Conservation (phyloP, 495 filamentous ascomycete genomes). For the Xylaria grammica region DNA sequence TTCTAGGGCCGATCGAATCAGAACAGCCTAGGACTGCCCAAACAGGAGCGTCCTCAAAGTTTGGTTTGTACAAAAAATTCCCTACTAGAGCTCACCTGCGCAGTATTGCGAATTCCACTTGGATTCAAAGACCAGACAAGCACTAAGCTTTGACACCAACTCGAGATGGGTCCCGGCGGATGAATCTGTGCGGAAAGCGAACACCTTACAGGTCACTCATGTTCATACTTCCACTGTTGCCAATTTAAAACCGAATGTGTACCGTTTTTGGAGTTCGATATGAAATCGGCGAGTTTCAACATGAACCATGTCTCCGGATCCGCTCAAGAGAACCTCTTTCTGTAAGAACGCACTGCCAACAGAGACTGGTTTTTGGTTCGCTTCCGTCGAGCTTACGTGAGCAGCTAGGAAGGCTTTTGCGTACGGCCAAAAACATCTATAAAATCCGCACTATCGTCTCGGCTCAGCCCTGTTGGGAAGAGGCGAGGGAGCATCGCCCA, state of each 20-base stretch:
- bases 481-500: constrained; percentile 40
- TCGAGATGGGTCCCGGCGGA: constrained; percentile 81
- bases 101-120: constrained; percentile 27
- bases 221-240: constrained; percentile 20
- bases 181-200: constrained; percentile 9
- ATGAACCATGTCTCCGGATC: constrained; percentile 39
- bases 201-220: constrained; percentile 23
- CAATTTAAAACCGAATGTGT: constrained; percentile 28
- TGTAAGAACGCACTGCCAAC: constrained; percentile 78
- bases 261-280: constrained; percentile 46
- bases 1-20: constrained; percentile 22
- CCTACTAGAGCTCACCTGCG: constrained; percentile 26
- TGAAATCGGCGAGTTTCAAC: constrained; percentile 46
- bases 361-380: constrained; percentile 89
- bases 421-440: constrained; percentile 80
- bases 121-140: constrained; percentile 69
- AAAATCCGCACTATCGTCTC: constrained; percentile 76
- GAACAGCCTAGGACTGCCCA: constrained; percentile 52
- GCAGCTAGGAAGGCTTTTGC: constrained; percentile 60
- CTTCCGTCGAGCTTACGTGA: constrained; percentile 53
- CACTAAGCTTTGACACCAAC: constrained; percentile 94
- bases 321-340: constrained; percentile 56
- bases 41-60: constrained; percentile 44
- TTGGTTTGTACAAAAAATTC: constrained; percentile 32
- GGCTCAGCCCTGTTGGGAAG: constrained; percentile 45